Conservation (phyloP, 2,329 filamentous ascomycete genomes). For the Onygenales sp. region DNA sequence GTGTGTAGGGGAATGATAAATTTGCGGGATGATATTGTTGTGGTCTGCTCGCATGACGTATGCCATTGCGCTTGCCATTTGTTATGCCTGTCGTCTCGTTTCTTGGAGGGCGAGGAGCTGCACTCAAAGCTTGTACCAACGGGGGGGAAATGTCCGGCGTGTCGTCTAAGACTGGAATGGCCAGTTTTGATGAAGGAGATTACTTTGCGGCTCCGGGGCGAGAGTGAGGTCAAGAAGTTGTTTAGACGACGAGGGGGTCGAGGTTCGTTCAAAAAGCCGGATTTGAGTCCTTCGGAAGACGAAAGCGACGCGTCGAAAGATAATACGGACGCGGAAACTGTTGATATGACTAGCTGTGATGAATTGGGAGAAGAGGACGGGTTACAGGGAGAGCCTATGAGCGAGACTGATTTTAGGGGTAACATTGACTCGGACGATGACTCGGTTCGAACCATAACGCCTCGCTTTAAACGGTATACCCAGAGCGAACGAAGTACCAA, state of each 20-base stretch:
- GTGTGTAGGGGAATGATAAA: conserved; percentile 39
- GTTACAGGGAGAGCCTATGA: no score
- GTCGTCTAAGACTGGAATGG: conserved; percentile 57
- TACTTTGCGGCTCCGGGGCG: conserved; percentile 60
- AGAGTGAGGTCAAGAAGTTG: conserved; percentile 60
- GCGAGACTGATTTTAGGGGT: not conserved
- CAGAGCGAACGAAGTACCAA: not conserved
- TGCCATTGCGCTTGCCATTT: conserved; percentile 47
- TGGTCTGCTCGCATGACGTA: conserved; percentile 42
- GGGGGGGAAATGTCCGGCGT: conserved; percentile 61
- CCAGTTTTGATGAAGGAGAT: conserved; percentile 72
- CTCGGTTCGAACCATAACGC: not conserved
- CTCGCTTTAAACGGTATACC: not conserved
- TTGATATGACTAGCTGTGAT: not conserved
- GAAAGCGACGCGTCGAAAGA: not conserved
- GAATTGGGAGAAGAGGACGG: not conserved
- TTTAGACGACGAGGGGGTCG: conserved; percentile 44
- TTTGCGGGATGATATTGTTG: conserved; percentile 29
- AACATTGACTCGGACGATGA: not conserved
- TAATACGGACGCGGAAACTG: not conserved
- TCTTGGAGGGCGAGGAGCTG: conserved; percentile 35
- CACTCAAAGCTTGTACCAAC: conserved; percentile 51
- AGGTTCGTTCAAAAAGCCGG: conserved; percentile 9
- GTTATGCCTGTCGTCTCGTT: conserved; percentile 44
- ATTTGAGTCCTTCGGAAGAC: not conserved